Conservation (phyloP, 768 basidiomycete genomes). For the Boletus eberwhitei region DNA sequence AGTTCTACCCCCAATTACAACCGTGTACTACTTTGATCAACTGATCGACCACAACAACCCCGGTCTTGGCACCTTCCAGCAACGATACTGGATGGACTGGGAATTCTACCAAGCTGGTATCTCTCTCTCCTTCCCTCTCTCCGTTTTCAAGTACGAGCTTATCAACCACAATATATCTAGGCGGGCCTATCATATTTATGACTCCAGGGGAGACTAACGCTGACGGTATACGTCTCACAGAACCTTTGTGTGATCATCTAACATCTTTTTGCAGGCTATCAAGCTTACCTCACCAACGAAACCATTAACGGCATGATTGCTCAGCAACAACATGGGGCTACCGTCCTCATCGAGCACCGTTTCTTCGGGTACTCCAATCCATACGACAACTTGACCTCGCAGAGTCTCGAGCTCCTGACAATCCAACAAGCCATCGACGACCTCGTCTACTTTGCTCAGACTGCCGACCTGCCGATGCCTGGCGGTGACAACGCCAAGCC, state of each 20-base stretch:
- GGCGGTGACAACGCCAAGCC: constrained; percentile 61
- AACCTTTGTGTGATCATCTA: neutral
- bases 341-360: constrained; percentile 66
- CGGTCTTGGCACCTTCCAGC: constrained; percentile 70
- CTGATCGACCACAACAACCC: constrained; percentile 49
- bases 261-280: constrained; percentile 21
- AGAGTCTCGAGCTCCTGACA: constrained; percentile 58
- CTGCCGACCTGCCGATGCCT: constrained; percentile 64
- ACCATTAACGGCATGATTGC: constrained; percentile 65
- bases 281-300: constrained; percentile 58
- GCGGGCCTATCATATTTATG: constrained; percentile 26
- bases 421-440: constrained; percentile 76
- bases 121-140: neutral
- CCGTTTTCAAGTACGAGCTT: neutral
- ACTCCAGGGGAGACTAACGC: constrained; percentile 69
- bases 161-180: neutral
- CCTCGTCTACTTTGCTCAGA: constrained; percentile 65
- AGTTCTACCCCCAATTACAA: constrained; percentile 23
- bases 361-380: constrained; percentile 80
- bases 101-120: constrained; percentile 59
- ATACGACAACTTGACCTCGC: constrained; percentile 51
- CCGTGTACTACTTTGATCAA: constrained; percentile 31
- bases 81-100: constrained; percentile 69
- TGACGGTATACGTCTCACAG: constrained; percentile 25
- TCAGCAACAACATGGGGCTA: constrained; percentile 60